These are phyloP conservation scores for Leccinum aurantiacum DNA, from an alignment of 768 basidiomycete genomes.

Conservation along the genomic window DNA sequence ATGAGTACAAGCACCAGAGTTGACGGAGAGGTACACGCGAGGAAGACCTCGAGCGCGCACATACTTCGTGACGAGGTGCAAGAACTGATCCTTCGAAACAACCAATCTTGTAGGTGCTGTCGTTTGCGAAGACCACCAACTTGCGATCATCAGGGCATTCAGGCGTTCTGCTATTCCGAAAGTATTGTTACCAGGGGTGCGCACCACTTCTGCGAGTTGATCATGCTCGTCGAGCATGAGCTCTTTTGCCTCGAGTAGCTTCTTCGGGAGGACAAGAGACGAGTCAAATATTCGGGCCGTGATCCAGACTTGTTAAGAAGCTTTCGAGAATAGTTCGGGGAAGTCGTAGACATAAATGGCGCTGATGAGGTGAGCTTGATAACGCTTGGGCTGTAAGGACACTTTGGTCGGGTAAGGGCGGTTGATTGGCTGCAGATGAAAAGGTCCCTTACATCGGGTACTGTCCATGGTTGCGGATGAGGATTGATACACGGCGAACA, in stretches of 20 bases:
- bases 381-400: slow-evolving; percentile 96
- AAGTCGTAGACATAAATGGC: slow-evolving; percentile 99
- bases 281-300: slow-evolving; percentile 65
- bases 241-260: slow-evolving; percentile 80
- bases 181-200: slow-evolving; percentile 93
- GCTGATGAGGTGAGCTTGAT: slow-evolving; percentile 96
- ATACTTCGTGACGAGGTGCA: slow-evolving; percentile 91
- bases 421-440: slow-evolving; percentile 94
- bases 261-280: slow-evolving; percentile 70
- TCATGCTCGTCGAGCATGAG: slow-evolving; percentile 94
- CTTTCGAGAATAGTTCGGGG: slow-evolving; percentile 98
- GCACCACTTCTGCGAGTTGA: slow-evolving; percentile 83
- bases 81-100: slow-evolving; percentile 99
- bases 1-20: slow-evolving; percentile 97
- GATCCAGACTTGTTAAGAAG: slow-evolving; percentile 91
- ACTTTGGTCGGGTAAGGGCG: slow-evolving; percentile 96
- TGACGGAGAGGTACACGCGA: slow-evolving; percentile 96
- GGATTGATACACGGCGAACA: slow-evolving; percentile 87
- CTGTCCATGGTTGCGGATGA: slow-evolving; percentile 87
- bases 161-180: slow-evolving; percentile 94
- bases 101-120: slow-evolving; percentile 98
- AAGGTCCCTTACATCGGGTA: slow-evolving; percentile 96
- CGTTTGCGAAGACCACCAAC: slow-evolving; percentile 91
- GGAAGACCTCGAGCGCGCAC: slow-evolving; percentile 87
- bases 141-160: slow-evolving; percentile 89